phyloP scores from a whole-genome alignment of 202 grass and related monocot genomes.

The Setaria italica region DNA sequence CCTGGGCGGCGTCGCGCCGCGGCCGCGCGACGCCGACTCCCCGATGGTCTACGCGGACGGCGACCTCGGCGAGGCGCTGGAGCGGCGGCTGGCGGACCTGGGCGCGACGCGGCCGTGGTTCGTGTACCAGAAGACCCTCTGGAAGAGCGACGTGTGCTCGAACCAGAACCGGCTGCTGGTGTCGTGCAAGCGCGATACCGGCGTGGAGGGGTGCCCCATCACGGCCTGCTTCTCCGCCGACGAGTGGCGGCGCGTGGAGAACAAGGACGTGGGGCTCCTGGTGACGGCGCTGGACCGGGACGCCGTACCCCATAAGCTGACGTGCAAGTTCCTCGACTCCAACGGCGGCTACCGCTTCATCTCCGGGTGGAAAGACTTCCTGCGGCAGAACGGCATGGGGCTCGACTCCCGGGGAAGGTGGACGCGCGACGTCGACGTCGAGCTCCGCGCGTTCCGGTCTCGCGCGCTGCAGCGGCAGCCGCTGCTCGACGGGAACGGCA shows the following conservation, averaged over 20 bases:
- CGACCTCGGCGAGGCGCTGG: not conserved
- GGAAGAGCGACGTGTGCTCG: slow-evolving; percentile 11
- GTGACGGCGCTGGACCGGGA: not conserved
- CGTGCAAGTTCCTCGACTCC: not conserved
- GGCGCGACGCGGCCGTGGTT: not conserved
- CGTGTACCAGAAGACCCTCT: not conserved
- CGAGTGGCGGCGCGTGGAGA: not conserved
- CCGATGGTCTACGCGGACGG: not conserved
- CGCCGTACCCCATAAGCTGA: not conserved
- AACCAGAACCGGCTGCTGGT: slow-evolving; percentile 40
- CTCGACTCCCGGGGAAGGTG: not conserved
- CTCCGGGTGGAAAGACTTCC: not conserved
- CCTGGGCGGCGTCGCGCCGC: not conserved
- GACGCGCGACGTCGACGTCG: slow-evolving; percentile 4
- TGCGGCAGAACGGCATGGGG: not conserved
- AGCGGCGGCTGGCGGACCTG: not conserved
- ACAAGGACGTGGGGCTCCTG: not conserved
- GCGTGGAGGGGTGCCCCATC: not conserved
- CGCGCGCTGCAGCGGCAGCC: not conserved
- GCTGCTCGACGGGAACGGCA: not conserved
- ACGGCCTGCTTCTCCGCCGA: not conserved
- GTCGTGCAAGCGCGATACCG: slow-evolving; percentile 27
- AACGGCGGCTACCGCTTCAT: slow-evolving; percentile 38
- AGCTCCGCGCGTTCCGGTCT: slow-evolving; percentile 32
- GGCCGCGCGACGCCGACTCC: not conserved